Conservation (phyloP, 257 asterid genomes). For the Gentiana straminea region DNA sequence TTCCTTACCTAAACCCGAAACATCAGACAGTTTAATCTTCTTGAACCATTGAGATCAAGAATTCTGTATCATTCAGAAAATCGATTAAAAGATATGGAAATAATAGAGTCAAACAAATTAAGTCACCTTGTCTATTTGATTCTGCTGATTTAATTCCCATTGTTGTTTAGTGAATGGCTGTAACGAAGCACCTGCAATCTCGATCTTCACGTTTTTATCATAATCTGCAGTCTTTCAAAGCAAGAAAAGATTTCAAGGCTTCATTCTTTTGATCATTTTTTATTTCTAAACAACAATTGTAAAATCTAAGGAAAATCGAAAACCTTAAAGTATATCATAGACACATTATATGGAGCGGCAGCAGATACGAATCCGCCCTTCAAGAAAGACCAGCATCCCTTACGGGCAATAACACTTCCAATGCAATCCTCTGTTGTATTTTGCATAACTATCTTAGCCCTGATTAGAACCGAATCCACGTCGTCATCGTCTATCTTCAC, state of each 20-base stretch:
- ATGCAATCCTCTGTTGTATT: slow-evolving; percentile 24
- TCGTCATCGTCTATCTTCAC: slow-evolving; percentile 28
- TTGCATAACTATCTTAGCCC: slow-evolving; percentile 26
- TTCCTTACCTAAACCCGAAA: slow-evolving; percentile 33
- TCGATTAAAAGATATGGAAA: not conserved
- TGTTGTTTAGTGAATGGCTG: slow-evolving; percentile 43
- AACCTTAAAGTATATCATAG: slow-evolving; percentile 33
- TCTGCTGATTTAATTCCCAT: slow-evolving; percentile 33
- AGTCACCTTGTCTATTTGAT: slow-evolving; percentile 23
- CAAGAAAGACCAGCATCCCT: slow-evolving; percentile 59
- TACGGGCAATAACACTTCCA: slow-evolving; percentile 38
- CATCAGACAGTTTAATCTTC: not conserved
- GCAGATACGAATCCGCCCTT: slow-evolving; percentile 48
- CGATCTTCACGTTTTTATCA: slow-evolving; percentile 14
- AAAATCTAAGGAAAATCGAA: not conserved
- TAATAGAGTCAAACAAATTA: no score
- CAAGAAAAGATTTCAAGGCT: not conserved
- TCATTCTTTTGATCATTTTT: not conserved
- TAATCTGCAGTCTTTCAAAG: slow-evolving; percentile 23
- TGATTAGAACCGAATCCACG: slow-evolving; percentile 22
- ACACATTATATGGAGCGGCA: slow-evolving; percentile 21
- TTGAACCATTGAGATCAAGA: not conserved
- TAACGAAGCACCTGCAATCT: slow-evolving; percentile 34
- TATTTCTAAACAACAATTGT: not conserved
- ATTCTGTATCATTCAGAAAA: not conserved